Conservation (phyloP, 176 grass and related monocot species). For the Poa pratensis region DNA sequence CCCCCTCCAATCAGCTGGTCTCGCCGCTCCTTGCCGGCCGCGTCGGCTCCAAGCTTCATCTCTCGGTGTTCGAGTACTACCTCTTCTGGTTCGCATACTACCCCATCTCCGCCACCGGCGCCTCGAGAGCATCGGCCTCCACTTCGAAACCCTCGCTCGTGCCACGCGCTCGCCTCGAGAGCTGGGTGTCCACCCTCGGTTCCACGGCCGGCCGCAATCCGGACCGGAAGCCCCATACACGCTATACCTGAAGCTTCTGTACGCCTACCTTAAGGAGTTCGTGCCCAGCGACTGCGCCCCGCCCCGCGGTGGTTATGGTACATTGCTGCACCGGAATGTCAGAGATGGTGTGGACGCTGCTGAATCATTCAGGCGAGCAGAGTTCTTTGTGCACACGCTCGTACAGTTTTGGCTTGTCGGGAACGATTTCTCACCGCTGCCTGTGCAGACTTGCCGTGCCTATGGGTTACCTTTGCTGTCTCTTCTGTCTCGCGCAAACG, state of each 20-base stretch:
- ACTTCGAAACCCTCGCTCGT: slow-evolving; percentile 20
- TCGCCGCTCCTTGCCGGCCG: slow-evolving; percentile 63
- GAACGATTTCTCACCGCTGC: slow-evolving; percentile 81
- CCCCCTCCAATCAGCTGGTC: slow-evolving; percentile 38
- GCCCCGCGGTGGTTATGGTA: slow-evolving; percentile 17
- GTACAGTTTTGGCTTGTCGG: slow-evolving; percentile 92
- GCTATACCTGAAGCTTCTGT: slow-evolving; percentile 73
- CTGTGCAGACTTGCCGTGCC: slow-evolving; percentile 39
- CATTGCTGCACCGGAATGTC: slow-evolving; percentile 51
- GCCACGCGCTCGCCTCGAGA: slow-evolving; percentile 59
- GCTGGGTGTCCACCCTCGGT: slow-evolving; percentile 66
- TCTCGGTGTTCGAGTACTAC: slow-evolving; percentile 87
- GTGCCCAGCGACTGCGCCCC: slow-evolving; percentile 49
- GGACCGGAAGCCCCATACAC: slow-evolving; percentile 49
- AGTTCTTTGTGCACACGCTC: slow-evolving; percentile 71
- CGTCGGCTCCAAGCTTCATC: slow-evolving; percentile 67
- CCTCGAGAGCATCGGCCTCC: background rate
- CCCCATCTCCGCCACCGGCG: slow-evolving; percentile 50
- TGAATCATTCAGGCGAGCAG: slow-evolving; percentile 53
- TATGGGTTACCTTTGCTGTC: slow-evolving; percentile 39
- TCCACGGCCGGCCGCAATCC: slow-evolving; percentile 43
- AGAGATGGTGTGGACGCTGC: slow-evolving; percentile 32
- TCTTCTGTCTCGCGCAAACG: slow-evolving; percentile 16
- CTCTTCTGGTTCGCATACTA: slow-evolving; percentile 99
- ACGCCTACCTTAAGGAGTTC: slow-evolving; percentile 75